Evolutionary conservation across 371 early-diverging fungal genomes (phyloP).

Genomic region (Catenaria anguillulae): DNA sequence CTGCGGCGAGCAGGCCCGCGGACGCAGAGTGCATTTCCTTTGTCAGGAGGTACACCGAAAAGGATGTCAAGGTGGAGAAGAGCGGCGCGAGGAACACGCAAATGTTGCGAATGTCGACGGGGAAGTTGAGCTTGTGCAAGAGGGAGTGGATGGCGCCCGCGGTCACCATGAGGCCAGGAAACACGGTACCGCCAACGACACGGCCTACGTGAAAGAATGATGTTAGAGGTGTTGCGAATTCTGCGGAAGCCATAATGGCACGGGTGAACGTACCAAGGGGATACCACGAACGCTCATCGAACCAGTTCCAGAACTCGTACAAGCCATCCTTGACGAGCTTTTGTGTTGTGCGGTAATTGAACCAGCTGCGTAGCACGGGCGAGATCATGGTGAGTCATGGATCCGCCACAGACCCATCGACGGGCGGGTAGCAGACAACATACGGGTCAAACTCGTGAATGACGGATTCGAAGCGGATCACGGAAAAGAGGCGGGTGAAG

Average conservation of each 20-base stretch:
- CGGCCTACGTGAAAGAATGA: slow-evolving; percentile 45
- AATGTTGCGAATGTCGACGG: slow-evolving; percentile 93
- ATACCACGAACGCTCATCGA: slow-evolving; percentile 96
- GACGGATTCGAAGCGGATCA: slow-evolving; percentile 85
- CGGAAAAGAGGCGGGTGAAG: slow-evolving; percentile 85
- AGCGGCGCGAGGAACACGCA: slow-evolving; percentile 94
- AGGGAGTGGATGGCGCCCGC: slow-evolving; percentile 89
- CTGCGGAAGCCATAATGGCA: not conserved
- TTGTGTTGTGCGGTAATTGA: slow-evolving; percentile 96
- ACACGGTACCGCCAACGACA: slow-evolving; percentile 95
- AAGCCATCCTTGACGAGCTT: slow-evolving; percentile 89
- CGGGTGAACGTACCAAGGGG: slow-evolving; percentile 47
- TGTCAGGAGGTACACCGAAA: slow-evolving; percentile 83
- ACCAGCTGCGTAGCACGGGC: no score
- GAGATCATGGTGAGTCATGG: no score
- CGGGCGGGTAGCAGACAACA: not conserved
- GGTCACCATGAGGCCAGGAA: slow-evolving; percentile 96
- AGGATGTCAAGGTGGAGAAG: slow-evolving; percentile 85
- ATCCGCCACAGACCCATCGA: not conserved
- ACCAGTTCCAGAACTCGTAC: slow-evolving; percentile 98
- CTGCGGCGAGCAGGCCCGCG: slow-evolving; percentile 89
- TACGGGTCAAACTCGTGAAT: slow-evolving; percentile 99
- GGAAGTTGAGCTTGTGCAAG: slow-evolving; percentile 71
- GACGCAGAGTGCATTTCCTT: slow-evolving; percentile 74
- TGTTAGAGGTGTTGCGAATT: no score